Conservation (phyloP, 2,329 filamentous ascomycete species). For the Juglanconis oblonga region DNA sequence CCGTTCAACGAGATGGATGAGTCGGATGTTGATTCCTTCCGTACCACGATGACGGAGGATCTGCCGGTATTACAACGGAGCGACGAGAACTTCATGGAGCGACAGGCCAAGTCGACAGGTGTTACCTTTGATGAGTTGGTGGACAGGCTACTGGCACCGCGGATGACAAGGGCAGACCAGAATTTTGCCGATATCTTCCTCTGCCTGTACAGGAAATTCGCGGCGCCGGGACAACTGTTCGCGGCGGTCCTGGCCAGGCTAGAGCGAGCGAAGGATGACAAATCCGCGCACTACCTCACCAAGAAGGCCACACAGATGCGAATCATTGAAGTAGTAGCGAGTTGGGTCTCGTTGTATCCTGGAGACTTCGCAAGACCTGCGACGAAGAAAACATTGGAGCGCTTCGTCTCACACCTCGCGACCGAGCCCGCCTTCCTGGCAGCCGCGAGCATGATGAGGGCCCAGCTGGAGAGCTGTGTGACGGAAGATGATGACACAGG, state of each 20-base stretch:
- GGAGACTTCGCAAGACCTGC: conserved; percentile 84
- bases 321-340: conserved; percentile 78
- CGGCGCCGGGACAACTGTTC: conserved; percentile 75
- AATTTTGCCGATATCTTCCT: conserved; percentile 89
- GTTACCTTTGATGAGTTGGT: conserved; percentile 70
- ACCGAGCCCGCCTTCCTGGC: conserved; percentile 78
- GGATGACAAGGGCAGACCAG: conserved; percentile 79
- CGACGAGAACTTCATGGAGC: conserved; percentile 60
- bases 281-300: conserved; percentile 65
- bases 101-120: conserved; percentile 49
- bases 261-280: conserved; percentile 66
- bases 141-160: conserved; percentile 78
- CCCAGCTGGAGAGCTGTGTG: conserved; percentile 69
- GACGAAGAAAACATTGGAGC: conserved; percentile 68
- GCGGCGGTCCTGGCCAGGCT: conserved; percentile 74
- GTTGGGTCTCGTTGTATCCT: conserved; percentile 87
- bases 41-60: conserved; percentile 57
- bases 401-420: conserved; percentile 73
- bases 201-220: conserved; percentile 91
- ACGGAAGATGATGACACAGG: conserved; percentile 86
- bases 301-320: conserved; percentile 80
- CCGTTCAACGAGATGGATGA: conserved; percentile 68
- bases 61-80: conserved; percentile 64
- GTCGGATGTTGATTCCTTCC: conserved; percentile 64
- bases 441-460: conserved; percentile 79